Evolutionary conservation across 2,329 filamentous ascomycete genomes (phyloP), one percentile per base, ranked within the genome.

Genomic region (Nigrospora sphaerica): DNA sequence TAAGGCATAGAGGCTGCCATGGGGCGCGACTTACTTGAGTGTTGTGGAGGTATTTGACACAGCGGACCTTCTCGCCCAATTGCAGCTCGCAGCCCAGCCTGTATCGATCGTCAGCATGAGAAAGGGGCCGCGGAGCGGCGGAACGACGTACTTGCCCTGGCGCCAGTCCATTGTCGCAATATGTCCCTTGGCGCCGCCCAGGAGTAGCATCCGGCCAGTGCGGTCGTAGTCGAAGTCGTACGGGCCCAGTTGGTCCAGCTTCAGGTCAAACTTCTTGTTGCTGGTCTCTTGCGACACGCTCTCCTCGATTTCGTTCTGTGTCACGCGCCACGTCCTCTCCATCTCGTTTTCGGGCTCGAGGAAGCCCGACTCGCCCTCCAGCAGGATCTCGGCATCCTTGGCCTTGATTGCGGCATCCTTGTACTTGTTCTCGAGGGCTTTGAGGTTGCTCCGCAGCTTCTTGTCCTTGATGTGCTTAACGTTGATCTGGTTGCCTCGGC

Each of bases 361-460:
- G 57, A 95, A 95, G 7, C 93, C 93, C 12, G 78, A 72, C 7
- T 84, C 80, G 63, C 95, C 88, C 67, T 97, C 92, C 46, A 95
- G 79, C 57, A 98, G 71, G 47, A 98, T 93, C 68, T 98, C 93
- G 18, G 92, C 89, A 73, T 96, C 92, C 68, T 95, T 95, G 14
- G 93, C 90, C 64, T 87, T 85, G 33, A 95, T 67, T 1, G 86
- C 73, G 1, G 92, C 92, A 57, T 85, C 79, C 59, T 90, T 81
- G 68, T 90, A 92, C 65, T 93, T 93, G 49, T 72, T 72, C 63
- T 98, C 93, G 39, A 96, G 76, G 2, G 75, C 75, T 61, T 83
- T 85, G 42, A 98, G 70, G 53, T 88, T 95, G 12, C 81, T 78
- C 42, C 89, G 85, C 52, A 97, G 69, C 65, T 97, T 98, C 75